Evolutionary conservation across 2,329 filamentous ascomycete species (phyloP).

Genomic region (Pseudodiploospora longispora): DNA sequence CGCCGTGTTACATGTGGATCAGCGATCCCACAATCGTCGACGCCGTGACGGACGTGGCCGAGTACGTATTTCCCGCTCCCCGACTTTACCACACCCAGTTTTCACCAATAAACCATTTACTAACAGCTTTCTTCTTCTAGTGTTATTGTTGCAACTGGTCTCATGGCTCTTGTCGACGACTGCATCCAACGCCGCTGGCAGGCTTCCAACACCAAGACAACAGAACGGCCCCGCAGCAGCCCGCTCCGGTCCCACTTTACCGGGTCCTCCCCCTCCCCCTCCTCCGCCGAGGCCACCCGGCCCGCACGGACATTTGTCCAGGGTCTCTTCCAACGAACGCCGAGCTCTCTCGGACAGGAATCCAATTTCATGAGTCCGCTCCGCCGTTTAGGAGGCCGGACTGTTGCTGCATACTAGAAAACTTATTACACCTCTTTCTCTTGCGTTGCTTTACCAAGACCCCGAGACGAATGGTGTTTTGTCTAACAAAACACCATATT

Average conservation of each 20-base stretch:
- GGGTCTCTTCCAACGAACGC: conserved; percentile 27
- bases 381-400: conserved; percentile 6
- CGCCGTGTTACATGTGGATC: conserved; percentile 86
- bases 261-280: background rate
- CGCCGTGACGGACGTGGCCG: conserved; percentile 70
- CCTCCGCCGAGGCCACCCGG: background rate
- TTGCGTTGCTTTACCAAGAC: background rate
- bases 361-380: conserved; percentile 1
- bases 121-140: conserved; percentile 33
- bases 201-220: conserved; percentile 26
- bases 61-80: conserved; percentile 48
- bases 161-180: conserved; percentile 83
- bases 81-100: background rate
- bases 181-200: conserved; percentile 76
- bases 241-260: conserved; percentile 6
- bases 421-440: background rate
- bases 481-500: background rate
- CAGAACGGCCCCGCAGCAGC: conserved; percentile 1
- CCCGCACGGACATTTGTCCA: conserved; percentile 6
- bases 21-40: conserved; percentile 63
- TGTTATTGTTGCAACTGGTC: conserved; percentile 81
- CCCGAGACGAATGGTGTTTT: background rate
- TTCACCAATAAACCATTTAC: background rate
- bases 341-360: background rate
- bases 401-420: conserved; percentile 8